Evolutionary conservation across 176 grass and related monocot genomes (phyloP), one percentile per base, ranked within the genome.

Genomic region (Rhynchospora tenuis): DNA sequence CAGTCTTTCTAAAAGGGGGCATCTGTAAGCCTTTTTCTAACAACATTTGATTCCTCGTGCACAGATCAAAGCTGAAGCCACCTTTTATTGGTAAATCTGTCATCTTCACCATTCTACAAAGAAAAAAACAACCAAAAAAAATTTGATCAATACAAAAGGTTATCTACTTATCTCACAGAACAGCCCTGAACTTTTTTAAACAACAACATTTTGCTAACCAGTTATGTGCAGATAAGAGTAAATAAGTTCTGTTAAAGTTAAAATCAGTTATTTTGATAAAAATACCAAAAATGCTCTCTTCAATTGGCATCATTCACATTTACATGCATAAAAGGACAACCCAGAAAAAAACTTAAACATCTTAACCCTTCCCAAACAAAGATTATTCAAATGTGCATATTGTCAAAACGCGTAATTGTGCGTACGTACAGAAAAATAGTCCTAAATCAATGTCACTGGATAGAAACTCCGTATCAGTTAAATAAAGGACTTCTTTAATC

Each of bases 61-160:
- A 95, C 19, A 90, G 75, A 73, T 89, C 93, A 82, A 90, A 95
- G 85, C 77, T 93, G 88, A 99, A 99, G 5, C 96, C 93, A 79
- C 96, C 93, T 89, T 95, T 99, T 4, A 75, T 54, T 2, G 91
- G 89, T 80, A 93, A 76, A 84, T 99, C 91, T 84, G 62, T 43
- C 29, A 64, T 69, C 48, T 85, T 89, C 46, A 71, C 78, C 96
- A 99, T 99, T 89, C 92, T 94, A 84, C 50, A 86, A 67, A 6
- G 1, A 29, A 29, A 23, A 10, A 20, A 22, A 62, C 24, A 8
- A 66, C 27, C 2, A 1, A 38, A 81, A 48, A 16, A 48, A 46
- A 72, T 7, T 33, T 33, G 74, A 78, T 55, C 0, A n/a, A 74
- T 68, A 28, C 27, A 56, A 33, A 33, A 29, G 2, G 1, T n/a